Conservation (phyloP, 129 eudicot species). For the Artemisia argyi region DNA sequence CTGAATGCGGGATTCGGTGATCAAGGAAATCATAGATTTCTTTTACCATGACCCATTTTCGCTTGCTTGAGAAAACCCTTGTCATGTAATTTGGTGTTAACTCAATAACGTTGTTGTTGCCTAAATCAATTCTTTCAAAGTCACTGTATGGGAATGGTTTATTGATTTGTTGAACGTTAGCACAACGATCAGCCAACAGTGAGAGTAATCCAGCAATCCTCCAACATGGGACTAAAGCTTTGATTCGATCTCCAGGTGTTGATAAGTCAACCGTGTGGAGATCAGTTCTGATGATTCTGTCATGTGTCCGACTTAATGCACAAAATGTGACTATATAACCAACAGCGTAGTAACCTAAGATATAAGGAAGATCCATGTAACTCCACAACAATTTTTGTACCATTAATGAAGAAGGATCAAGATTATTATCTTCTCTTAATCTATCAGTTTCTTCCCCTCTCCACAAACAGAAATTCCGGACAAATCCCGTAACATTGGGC, state of each 20-base stretch:
- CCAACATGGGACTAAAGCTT: slow-evolving; percentile 76
- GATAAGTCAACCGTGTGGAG: slow-evolving; percentile 62
- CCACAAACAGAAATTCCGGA: slow-evolving; percentile 67
- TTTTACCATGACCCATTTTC: slow-evolving; percentile 56
- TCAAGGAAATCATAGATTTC: slow-evolving; percentile 72
- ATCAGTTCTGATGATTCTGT: slow-evolving; percentile 55
- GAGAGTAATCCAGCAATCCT: slow-evolving; percentile 60
- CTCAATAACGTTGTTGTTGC: slow-evolving; percentile 37
- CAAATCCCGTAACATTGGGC: slow-evolving; percentile 66
- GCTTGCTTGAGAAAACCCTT: slow-evolving; percentile 38
- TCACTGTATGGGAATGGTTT: slow-evolving; percentile 51
- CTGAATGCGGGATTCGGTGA: slow-evolving; percentile 64
- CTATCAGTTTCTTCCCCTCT: slow-evolving; percentile 77
- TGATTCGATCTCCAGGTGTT: slow-evolving; percentile 54
- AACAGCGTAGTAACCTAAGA: slow-evolving; percentile 65
- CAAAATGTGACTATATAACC: slow-evolving; percentile 70
- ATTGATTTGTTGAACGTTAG: slow-evolving; percentile 14
- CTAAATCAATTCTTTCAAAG: slow-evolving; percentile 50
- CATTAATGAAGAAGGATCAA: slow-evolving; percentile 52
- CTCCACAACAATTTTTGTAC: slow-evolving; percentile 63
- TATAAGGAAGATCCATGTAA: slow-evolving; percentile 64
- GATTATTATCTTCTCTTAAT: slow-evolving; percentile 41
- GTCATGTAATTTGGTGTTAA: slow-evolving; percentile 53
- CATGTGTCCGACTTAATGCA: slow-evolving; percentile 56
- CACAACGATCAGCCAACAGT: slow-evolving; percentile 54